These are phyloP conservation scores for Escallonia herrerae DNA, from an alignment of 129 eudicot genomes.

Conservation along the genomic window DNA sequence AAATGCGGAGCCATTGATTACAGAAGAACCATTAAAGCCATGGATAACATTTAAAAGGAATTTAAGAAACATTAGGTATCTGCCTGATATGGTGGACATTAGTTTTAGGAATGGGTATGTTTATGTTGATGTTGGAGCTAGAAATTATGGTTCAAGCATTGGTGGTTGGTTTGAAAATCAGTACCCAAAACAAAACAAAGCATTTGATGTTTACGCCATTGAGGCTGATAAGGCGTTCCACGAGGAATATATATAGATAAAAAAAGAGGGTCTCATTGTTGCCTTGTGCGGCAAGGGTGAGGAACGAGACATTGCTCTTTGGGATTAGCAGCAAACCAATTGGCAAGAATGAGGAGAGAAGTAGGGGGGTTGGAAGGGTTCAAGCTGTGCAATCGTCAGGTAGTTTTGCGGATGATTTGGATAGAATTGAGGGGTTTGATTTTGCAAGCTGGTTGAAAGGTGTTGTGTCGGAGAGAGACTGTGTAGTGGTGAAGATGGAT, in stretches of 20 bases:
- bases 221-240: conserved; percentile 51
- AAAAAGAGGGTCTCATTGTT: conserved; percentile 49
- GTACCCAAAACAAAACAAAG: conserved; percentile 54
- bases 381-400: conserved; percentile 50
- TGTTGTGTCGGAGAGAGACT: conserved; percentile 35
- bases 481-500: conserved; percentile 77
- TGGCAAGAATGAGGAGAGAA: conserved; percentile 28
- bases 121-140: conserved; percentile 65
- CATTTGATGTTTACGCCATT: conserved; percentile 49
- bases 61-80: conserved; percentile 42
- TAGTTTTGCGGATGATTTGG: conserved; percentile 25
- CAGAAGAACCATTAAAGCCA: conserved; percentile 45
- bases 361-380: conserved; percentile 53
- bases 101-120: conserved; percentile 48
- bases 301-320: conserved; percentile 57
- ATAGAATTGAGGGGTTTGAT: conserved; percentile 61
- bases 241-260: conserved; percentile 36
- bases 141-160: conserved; percentile 56
- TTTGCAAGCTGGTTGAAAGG: conserved; percentile 61
- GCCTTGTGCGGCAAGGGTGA: conserved; percentile 75
- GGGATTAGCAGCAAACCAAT: conserved; percentile 49
- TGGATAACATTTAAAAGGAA: conserved; percentile 38
- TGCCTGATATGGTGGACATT: conserved; percentile 50
- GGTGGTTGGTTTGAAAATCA: conserved; percentile 62
- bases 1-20: conserved; percentile 36